phyloP scores from a whole-genome alignment of 805 yeast genomes.

The Saturnispora kantuleensis region DNA sequence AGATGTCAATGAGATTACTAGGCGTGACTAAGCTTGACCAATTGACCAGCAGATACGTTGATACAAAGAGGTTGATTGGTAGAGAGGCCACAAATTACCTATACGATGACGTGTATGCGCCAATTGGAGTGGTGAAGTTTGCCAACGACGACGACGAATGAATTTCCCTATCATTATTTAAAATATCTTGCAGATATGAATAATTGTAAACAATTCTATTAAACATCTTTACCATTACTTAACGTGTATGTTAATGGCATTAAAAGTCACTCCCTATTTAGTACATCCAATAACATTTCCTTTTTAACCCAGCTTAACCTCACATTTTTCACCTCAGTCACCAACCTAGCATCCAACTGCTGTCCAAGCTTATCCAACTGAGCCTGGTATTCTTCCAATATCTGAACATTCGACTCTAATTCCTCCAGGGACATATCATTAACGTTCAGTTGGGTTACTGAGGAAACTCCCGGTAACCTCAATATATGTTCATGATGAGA shows the following conservation, averaged over 20 bases:
- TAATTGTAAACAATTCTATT: too few species aligned
- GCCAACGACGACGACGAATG: constrained; percentile 17
- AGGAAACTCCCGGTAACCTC: constrained; percentile 4
- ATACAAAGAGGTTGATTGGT: constrained; percentile 31
- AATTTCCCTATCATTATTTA: not conserved
- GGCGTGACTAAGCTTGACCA: constrained; percentile 60
- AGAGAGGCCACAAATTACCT: constrained; percentile 25
- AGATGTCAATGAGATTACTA: constrained; percentile 68
- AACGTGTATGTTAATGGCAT: not conserved
- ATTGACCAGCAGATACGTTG: constrained; percentile 52
- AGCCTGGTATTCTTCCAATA: constrained; percentile 16
- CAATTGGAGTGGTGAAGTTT: constrained; percentile 23
- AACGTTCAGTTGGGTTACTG: constrained; percentile 9
- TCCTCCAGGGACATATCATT: constrained; percentile 13
- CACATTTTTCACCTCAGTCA: constrained; percentile 11
- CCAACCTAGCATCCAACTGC: constrained; percentile 17
- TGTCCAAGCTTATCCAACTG: constrained; percentile 15
- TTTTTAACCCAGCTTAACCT: constrained; percentile 22
- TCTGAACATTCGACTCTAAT: constrained; percentile 12
- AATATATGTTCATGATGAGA: constrained; percentile 2
- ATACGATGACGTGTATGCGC: constrained; percentile 23
- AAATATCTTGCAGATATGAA: not conserved
- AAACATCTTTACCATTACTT: too few species aligned
- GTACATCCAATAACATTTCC: constrained; percentile 12
- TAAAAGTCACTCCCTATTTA: constrained; percentile 18